A percentile compares a stretch with the other conserved stretches of the same genome.
Evolutionary conservation across 78 protist species (phyloP).

Genomic region (Andalucia godoyi): DNA sequence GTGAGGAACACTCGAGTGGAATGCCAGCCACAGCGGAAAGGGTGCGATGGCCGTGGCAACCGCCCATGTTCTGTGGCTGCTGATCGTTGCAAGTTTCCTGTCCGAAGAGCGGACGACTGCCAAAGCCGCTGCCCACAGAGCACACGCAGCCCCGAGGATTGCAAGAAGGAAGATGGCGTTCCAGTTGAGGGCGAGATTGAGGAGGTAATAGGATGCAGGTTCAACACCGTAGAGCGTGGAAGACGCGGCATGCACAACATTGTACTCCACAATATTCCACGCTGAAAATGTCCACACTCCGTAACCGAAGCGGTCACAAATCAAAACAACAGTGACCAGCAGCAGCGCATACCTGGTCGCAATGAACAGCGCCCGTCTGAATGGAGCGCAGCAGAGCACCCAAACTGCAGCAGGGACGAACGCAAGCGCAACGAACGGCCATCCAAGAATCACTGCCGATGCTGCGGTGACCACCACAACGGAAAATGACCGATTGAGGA

Average conservation of each 20-base stretch:
- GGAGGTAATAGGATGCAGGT: slow-evolving; percentile 6
- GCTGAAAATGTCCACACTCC: slow-evolving; percentile 1
- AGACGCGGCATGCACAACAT: slow-evolving; percentile 9
- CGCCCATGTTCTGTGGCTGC: neutral
- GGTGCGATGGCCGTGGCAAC: neutral
- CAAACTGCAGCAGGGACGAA: slow-evolving; percentile 17
- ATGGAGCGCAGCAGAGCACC: neutral
- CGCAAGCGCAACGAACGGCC: slow-evolving; percentile 23
- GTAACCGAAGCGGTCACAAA: neutral
- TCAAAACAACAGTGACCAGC: neutral
- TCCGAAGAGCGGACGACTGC: neutral
- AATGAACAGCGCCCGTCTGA: neutral
- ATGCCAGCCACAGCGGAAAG: slow-evolving; percentile 26
- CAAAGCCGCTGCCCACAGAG: neutral
- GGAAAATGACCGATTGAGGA: neutral
- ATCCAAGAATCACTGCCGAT: slow-evolving; percentile 6
- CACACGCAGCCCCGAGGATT: neutral
- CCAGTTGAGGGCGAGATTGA: slow-evolving; percentile 19
- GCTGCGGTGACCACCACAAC: neutral
- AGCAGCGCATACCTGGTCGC: neutral
- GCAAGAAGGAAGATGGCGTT: slow-evolving; percentile 6
- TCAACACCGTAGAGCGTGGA: slow-evolving; percentile 39
- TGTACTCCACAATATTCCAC: slow-evolving; percentile 17
- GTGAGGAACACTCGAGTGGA: slow-evolving; percentile 30
- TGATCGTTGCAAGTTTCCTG: no score